These are phyloP conservation scores for Pythium sukuiense DNA, from an alignment of 352 stramenopile genomes.

Conservation along the genomic window DNA sequence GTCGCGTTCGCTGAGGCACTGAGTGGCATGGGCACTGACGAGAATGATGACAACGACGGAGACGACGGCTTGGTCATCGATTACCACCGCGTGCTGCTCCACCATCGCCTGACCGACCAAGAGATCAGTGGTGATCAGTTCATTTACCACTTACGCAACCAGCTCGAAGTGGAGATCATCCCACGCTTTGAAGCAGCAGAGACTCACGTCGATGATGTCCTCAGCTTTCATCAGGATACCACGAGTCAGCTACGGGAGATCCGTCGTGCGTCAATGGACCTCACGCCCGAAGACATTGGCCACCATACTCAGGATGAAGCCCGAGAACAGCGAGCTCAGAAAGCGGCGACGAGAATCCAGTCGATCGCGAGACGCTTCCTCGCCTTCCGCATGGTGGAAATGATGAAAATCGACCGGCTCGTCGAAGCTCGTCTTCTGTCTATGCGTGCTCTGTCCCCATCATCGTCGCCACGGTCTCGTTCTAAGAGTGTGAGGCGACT, in stretches of 20 bases:
- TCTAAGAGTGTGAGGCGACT: neutral
- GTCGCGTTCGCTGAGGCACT: slow-evolving; percentile 44
- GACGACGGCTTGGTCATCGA: slow-evolving; percentile 16
- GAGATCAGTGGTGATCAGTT: slow-evolving; percentile 31
- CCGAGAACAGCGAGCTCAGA: neutral
- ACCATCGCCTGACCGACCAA: slow-evolving; percentile 28
- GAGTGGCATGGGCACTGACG: slow-evolving; percentile 6
- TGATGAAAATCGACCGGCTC: slow-evolving; percentile 54
- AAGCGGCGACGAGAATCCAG: slow-evolving; percentile 41
- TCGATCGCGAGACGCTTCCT: slow-evolving; percentile 47
- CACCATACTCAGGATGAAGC: neutral
- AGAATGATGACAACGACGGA: neutral
- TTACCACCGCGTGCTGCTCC: slow-evolving; percentile 42
- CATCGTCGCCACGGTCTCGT: neutral
- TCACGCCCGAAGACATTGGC: slow-evolving; percentile 13
- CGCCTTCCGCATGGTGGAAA: slow-evolving; percentile 35
- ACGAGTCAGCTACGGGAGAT: slow-evolving; percentile 35
- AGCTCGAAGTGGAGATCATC: slow-evolving; percentile 46
- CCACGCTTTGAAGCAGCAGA: slow-evolving; percentile 30
- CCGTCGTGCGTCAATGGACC: slow-evolving; percentile 33
- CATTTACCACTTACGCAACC: slow-evolving; percentile 29
- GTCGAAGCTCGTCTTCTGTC: slow-evolving; percentile 44
- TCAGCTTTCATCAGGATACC: slow-evolving; percentile 36
- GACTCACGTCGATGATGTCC: slow-evolving; percentile 34
- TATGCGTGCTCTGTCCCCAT: slow-evolving; percentile 14